Conservation (phyloP, 306 rosid genomes). For the Cucurbita pepo region DNA sequence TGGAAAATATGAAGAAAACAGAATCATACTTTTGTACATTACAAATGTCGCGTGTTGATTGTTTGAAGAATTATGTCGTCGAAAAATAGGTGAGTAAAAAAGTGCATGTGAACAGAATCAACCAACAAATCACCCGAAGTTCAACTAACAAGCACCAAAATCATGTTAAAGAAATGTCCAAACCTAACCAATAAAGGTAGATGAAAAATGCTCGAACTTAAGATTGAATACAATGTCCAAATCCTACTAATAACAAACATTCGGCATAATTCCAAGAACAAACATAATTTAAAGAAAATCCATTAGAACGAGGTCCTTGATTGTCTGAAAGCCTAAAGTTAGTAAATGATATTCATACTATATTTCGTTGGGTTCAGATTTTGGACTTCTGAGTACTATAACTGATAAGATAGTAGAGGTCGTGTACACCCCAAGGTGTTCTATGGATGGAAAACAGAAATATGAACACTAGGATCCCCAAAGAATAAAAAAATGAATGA, state of each 20-base stretch:
- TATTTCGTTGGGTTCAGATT: too few relatives aligned
- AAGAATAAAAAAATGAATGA: too few relatives aligned
- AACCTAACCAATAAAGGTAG: neutral
- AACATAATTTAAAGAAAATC: neutral
- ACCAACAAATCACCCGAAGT: neutral
- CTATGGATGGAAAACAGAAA: too few relatives aligned
- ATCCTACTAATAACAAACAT: neutral
- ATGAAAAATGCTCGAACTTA: neutral
- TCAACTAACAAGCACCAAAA: neutral
- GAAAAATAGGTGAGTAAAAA: neutral
- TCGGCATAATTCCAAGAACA: neutral
- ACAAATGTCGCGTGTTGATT: too few relatives aligned
- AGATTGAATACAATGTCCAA: neutral
- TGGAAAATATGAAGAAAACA: neutral
- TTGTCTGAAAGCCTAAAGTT: neutral
- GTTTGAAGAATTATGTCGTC: too few relatives aligned
- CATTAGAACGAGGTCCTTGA: too few relatives aligned
- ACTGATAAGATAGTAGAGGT: too few relatives aligned
- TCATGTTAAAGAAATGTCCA: neutral
- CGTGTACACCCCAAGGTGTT: too few relatives aligned
- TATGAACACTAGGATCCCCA: too few relatives aligned
- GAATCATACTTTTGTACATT: neutral
- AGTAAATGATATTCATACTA: too few relatives aligned
- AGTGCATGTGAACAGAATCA: neutral
- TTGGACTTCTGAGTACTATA: too few relatives aligned